Percentiles rank a stretch among this genome's conserved stretches.
Evolutionary conservation across 1,139 yeast species (phyloP).

Genomic region (Candida albicans): DNA sequence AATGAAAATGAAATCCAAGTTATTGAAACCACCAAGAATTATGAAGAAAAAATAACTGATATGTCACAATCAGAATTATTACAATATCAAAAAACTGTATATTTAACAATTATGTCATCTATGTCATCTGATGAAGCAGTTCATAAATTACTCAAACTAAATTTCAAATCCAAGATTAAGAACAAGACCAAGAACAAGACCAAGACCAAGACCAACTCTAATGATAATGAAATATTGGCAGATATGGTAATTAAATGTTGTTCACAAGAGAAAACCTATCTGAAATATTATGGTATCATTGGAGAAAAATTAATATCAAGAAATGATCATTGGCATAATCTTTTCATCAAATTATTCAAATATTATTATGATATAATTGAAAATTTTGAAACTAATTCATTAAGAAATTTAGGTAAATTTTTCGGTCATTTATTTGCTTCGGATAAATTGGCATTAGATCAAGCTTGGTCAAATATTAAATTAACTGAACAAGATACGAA

Average conservation of each 20-base stretch:
- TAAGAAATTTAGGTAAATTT: constrained; percentile 78
- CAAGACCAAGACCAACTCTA: constrained; percentile 25
- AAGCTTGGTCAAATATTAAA: constrained; percentile 55
- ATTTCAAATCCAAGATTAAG: constrained; percentile 31
- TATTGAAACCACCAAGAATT: too few species aligned
- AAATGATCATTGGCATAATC: constrained; percentile 53
- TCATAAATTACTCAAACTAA: constrained; percentile 67
- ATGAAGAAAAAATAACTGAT: constrained; percentile 42
- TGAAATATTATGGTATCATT: constrained; percentile 80
- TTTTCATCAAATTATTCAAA: constrained; percentile 54
- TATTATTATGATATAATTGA: constrained; percentile 60
- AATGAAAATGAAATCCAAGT: constrained; percentile 20
- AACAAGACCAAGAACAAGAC: constrained; percentile 24
- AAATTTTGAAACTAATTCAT: constrained; percentile 67
- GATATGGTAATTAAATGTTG: constrained; percentile 84
- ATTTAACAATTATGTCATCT: constrained; percentile 86
- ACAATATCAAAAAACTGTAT: constrained; percentile 70
- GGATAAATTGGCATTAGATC: constrained; percentile 54
- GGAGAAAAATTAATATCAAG: constrained; percentile 61
- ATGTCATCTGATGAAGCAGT: constrained; percentile 93
- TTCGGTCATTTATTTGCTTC: constrained; percentile 85
- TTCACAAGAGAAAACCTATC: constrained; percentile 83
- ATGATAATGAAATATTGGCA: constrained; percentile 44
- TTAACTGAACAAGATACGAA: constrained; percentile 74
- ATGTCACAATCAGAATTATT: constrained; percentile 66